A percentile compares a stretch with the other conserved stretches of the same genome.
Conservation (phyloP, 495 filamentous ascomycete genomes). For the Thozetella sp. region DNA sequence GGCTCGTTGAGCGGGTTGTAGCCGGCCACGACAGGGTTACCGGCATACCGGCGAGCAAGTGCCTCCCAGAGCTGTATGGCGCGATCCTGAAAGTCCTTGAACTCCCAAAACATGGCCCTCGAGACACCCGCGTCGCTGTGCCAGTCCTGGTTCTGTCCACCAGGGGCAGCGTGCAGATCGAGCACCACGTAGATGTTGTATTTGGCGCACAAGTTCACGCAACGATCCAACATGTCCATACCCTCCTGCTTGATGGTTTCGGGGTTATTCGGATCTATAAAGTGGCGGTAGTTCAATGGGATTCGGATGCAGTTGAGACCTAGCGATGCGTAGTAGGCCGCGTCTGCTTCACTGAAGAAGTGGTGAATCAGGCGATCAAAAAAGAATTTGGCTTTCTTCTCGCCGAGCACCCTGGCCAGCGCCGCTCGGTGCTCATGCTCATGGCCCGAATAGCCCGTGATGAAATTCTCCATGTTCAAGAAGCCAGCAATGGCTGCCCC, state of each 20-base stretch:
- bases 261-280: slow-evolving; percentile 66
- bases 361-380: slow-evolving; percentile 37
- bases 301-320: slow-evolving; percentile 66
- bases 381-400: slow-evolving; percentile 46
- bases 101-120: slow-evolving; percentile 65
- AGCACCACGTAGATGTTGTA: slow-evolving; percentile 62
- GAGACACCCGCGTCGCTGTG: slow-evolving; percentile 58
- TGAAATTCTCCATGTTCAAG: slow-evolving; percentile 67
- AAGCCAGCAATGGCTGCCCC: slow-evolving; percentile 36
- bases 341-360: slow-evolving; percentile 58
- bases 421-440: slow-evolving; percentile 58
- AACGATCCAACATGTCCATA: slow-evolving; percentile 61
- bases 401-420: slow-evolving; percentile 56
- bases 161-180: slow-evolving; percentile 65
- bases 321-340: slow-evolving; percentile 58
- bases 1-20: slow-evolving; percentile 73
- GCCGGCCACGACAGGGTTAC: slow-evolving; percentile 54
- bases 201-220: slow-evolving; percentile 58
- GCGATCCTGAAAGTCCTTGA: slow-evolving; percentile 62
- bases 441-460: slow-evolving; percentile 65
- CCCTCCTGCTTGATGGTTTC: slow-evolving; percentile 56
- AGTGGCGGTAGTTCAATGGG: slow-evolving; percentile 67
- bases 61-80: slow-evolving; percentile 62
- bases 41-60: slow-evolving; percentile 55
- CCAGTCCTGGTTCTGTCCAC: slow-evolving; percentile 69